phyloP scores from a whole-genome alignment of 805 yeast species.

The Wickerhamiella azyma region DNA sequence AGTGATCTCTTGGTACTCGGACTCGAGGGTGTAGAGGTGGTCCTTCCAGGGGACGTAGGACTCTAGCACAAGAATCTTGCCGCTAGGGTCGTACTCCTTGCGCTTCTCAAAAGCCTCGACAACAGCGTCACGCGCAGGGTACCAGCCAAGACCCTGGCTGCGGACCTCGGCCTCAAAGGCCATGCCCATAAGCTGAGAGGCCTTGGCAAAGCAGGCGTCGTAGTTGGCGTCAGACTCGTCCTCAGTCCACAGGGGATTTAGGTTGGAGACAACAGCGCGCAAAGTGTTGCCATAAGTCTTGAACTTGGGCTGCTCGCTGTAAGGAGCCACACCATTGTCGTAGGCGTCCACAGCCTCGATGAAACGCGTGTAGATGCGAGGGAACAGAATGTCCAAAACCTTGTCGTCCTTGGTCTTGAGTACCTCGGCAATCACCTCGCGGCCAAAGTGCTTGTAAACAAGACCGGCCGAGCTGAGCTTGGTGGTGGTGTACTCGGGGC shows the following conservation, averaged over 20 bases:
- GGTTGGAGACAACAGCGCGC: slow-evolving; percentile 60
- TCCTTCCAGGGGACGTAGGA: slow-evolving; percentile 91
- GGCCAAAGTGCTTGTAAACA: slow-evolving; percentile 52
- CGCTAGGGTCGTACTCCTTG: slow-evolving; percentile 46
- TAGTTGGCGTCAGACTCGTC: slow-evolving; percentile 45
- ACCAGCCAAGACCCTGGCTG: slow-evolving; percentile 72
- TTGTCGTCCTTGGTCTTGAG: slow-evolving; percentile 28
- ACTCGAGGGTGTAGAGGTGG: slow-evolving; percentile 65
- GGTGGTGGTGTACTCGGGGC: slow-evolving; percentile 41
- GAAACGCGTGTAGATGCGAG: slow-evolving; percentile 71
- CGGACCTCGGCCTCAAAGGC: slow-evolving; percentile 56
- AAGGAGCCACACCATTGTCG: slow-evolving; percentile 75
- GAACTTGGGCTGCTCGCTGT: slow-evolving; percentile 47
- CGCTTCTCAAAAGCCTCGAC: slow-evolving; percentile 54
- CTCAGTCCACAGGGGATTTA: slow-evolving; percentile 79
- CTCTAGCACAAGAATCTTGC: slow-evolving; percentile 61
- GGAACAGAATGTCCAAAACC: slow-evolving; percentile 51
- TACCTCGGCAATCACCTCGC: slow-evolving; percentile 31
- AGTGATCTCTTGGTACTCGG: slow-evolving; percentile 36
- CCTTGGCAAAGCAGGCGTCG: slow-evolving; percentile 53
- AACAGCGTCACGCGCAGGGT: slow-evolving; percentile 76
- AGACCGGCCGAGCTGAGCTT: slow-evolving; percentile 90
- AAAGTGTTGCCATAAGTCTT: slow-evolving; percentile 60
- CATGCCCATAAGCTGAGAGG: slow-evolving; percentile 71
- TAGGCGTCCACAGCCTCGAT: slow-evolving; percentile 86